phyloP scores from a whole-genome alignment of 352 stramenopile genomes.

The Phytophthora gonapodyides region DNA sequence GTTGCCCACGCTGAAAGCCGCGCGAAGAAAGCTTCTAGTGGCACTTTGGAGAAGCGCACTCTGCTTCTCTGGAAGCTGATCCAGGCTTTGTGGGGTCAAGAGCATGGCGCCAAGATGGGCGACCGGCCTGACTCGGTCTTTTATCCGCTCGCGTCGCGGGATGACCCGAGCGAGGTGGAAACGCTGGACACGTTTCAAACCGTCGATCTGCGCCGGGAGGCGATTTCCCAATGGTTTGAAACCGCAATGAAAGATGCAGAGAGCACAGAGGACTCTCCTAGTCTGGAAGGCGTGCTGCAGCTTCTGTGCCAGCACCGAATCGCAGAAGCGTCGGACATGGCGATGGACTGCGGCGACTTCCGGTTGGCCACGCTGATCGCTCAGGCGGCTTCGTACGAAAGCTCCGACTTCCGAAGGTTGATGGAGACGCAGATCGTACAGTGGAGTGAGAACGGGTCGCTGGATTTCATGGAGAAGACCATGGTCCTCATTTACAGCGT shows the following conservation, averaged over 20 bases:
- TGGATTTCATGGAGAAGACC: conserved; percentile 64
- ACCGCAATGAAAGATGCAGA: conserved; percentile 36
- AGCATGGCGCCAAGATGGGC: conserved; percentile 46
- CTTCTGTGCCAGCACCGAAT: conserved; percentile 65
- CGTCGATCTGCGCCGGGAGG: conserved; percentile 70
- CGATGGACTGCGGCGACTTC: conserved; percentile 63
- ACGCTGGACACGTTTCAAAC: conserved; percentile 70
- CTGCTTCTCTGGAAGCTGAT: conserved; percentile 74
- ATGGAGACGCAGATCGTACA: conserved; percentile 60
- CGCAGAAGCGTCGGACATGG: conserved; percentile 60
- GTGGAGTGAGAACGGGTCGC: conserved; percentile 56
- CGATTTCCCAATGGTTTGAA: conserved; percentile 82
- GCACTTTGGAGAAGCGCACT: conserved; percentile 26
- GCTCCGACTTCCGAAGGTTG: conserved; percentile 52
- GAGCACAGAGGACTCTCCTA: conserved; percentile 18
- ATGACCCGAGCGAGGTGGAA: conserved; percentile 66
- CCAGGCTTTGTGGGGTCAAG: conserved; percentile 77
- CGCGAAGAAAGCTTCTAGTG: conserved; percentile 14
- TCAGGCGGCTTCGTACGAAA: conserved; percentile 58
- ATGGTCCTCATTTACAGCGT: conserved; percentile 71
- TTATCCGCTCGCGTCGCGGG: conserved; percentile 57
- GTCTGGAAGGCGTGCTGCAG: conserved; percentile 38
- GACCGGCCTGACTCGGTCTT: conserved; percentile 33
- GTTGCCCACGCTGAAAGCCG: conserved; percentile 48
- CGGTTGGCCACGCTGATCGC: conserved; percentile 68